A percentile compares a stretch with the other conserved stretches of the same genome.
These are phyloP conservation scores for Coniophora puteana DNA, from an alignment of 1,284 basidiomycete species.

Conservation along the genomic window DNA sequence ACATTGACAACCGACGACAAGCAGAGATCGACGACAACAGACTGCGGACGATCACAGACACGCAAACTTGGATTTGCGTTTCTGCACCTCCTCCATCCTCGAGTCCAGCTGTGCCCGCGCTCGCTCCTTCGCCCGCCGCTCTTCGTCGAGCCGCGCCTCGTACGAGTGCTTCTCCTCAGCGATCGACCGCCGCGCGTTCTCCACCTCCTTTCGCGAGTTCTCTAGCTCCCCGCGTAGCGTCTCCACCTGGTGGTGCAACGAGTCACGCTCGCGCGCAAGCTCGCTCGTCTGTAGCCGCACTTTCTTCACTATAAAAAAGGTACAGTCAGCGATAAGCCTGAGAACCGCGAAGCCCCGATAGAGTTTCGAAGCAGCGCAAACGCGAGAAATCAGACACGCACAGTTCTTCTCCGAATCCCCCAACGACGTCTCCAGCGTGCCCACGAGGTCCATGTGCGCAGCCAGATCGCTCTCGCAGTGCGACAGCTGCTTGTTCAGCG, in stretches of 20 bases:
- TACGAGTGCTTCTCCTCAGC: slow-evolving; percentile 83
- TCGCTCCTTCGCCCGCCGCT: slow-evolving; percentile 78
- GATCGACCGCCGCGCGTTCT: slow-evolving; percentile 71
- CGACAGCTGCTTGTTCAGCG: slow-evolving; percentile 85
- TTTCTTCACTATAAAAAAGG: slow-evolving; percentile 60
- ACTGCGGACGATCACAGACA: slow-evolving; percentile 47
- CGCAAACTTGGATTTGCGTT: slow-evolving; percentile 82
- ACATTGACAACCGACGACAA: slow-evolving; percentile 8
- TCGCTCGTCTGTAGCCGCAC: slow-evolving; percentile 88
- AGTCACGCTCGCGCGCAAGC: slow-evolving; percentile 79
- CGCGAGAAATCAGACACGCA: slow-evolving; percentile 39
- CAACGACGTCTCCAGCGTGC: slow-evolving; percentile 76
- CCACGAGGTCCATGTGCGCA: slow-evolving; percentile 88
- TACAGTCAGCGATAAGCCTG: slow-evolving; percentile 17
- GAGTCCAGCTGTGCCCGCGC: slow-evolving; percentile 79
- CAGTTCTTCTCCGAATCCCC: slow-evolving; percentile 89
- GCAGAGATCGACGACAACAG: slow-evolving; percentile 1
- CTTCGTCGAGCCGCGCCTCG: slow-evolving; percentile 77
- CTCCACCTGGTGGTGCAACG: slow-evolving; percentile 60
- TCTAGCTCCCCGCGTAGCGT: slow-evolving; percentile 65
- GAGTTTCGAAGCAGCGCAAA: slow-evolving; percentile 7
- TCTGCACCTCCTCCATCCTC: slow-evolving; percentile 79
- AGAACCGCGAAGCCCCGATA: too few species aligned
- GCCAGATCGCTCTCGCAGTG: slow-evolving; percentile 91
- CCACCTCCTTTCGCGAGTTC: slow-evolving; percentile 75